Evolutionary conservation across 2,329 filamentous ascomycete species (phyloP).

Genomic region (Calonectria pseudoreteaudii): DNA sequence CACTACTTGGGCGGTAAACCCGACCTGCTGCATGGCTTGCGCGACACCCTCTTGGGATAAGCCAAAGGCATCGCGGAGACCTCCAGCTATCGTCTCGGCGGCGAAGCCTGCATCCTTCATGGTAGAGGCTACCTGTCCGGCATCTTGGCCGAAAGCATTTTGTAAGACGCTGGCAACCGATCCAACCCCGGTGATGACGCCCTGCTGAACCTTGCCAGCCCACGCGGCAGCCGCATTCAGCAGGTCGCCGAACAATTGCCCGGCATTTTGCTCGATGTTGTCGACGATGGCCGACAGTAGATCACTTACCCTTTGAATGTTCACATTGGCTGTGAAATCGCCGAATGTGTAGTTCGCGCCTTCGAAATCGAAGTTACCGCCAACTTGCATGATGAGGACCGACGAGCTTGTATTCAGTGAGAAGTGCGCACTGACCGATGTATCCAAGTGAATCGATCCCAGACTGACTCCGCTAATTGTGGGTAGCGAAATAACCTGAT

Average conservation of each 20-base stretch:
- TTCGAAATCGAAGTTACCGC: conserved; percentile 5
- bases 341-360: background rate
- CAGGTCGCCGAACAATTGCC: background rate
- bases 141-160: conserved; percentile 1
- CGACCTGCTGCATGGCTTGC: background rate
- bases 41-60: background rate
- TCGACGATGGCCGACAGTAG: background rate
- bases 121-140: background rate
- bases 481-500: background rate
- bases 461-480: background rate
- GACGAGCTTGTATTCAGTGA: background rate
- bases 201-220: conserved; percentile 8
- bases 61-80: background rate
- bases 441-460: background rate
- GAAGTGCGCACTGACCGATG: background rate
- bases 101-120: background rate
- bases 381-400: background rate
- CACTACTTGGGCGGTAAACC: background rate
- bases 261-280: conserved; percentile 11
- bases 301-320: background rate
- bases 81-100: background rate
- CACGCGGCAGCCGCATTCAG: background rate
- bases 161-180: conserved; percentile 8
- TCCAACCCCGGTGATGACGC: background rate
- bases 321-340: background rate